Evolutionary conservation across 495 filamentous ascomycete species (phyloP).

Genomic region (Pseudotulostoma volvatum): DNA sequence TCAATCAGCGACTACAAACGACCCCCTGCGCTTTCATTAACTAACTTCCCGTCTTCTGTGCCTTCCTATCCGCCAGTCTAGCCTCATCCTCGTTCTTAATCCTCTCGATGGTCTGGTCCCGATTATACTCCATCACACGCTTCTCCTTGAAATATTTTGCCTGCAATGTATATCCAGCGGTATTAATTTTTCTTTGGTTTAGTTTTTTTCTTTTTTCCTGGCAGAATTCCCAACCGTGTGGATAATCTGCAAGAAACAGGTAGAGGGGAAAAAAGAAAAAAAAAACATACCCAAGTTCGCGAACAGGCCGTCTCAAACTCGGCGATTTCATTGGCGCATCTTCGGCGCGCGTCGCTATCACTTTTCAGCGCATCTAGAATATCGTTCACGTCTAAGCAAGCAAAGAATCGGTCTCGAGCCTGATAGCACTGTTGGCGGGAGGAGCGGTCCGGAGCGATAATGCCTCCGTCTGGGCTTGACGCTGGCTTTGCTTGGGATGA

Average conservation of each 20-base stretch:
- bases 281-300: conserved; percentile 53
- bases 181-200: not conserved
- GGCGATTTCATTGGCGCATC: conserved; percentile 48
- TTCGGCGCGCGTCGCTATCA: conserved; percentile 41
- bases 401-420: conserved; percentile 70
- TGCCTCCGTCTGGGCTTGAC: conserved; percentile 43
- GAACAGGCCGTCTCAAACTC: conserved; percentile 65
- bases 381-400: conserved; percentile 60
- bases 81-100: conserved; percentile 63
- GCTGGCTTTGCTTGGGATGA: too few relatives aligned
- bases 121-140: conserved; percentile 78
- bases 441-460: conserved; percentile 57
- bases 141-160: conserved; percentile 96
- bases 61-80: conserved; percentile 35
- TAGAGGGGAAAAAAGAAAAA: conserved; percentile 4
- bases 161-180: conserved; percentile 24
- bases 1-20: too few relatives aligned
- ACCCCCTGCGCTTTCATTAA: too few relatives aligned
- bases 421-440: conserved; percentile 75
- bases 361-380: conserved; percentile 78
- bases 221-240: not conserved
- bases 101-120: conserved; percentile 59
- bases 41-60: too few relatives aligned
- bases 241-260: not conserved
- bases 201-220: not conserved